Percentiles rank a stretch among this genome's conserved stretches.
phyloP scores from a whole-genome alignment of 306 rosid species.

The Rubus idaeus region DNA sequence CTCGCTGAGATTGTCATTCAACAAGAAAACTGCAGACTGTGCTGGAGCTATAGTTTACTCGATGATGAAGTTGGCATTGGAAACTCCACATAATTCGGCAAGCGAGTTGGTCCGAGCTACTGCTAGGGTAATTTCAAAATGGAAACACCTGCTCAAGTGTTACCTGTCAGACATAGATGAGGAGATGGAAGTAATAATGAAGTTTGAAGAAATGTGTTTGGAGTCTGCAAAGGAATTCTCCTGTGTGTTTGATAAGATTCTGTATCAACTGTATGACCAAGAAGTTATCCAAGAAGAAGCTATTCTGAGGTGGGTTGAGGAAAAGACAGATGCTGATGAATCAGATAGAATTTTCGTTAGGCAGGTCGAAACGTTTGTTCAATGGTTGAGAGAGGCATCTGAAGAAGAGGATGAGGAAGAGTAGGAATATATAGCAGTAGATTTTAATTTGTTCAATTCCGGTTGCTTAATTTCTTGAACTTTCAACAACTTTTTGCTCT shows the following conservation, averaged over 20 bases:
- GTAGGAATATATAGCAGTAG: constrained; percentile 20
- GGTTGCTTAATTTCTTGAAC: too few species aligned
- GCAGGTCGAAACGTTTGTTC: constrained; percentile 64
- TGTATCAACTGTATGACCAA: constrained; percentile 58
- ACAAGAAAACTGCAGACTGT: constrained; percentile 74
- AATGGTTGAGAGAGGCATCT: constrained; percentile 79
- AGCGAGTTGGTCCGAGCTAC: constrained; percentile 57
- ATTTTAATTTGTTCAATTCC: not conserved
- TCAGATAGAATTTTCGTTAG: constrained; percentile 66
- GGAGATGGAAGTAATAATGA: constrained; percentile 90
- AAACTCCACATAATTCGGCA: constrained; percentile 56
- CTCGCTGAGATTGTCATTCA: constrained; percentile 74
- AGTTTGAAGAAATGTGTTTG: constrained; percentile 85
- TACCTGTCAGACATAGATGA: constrained; percentile 77
- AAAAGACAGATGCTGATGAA: constrained; percentile 79
- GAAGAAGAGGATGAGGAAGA: constrained; percentile 79
- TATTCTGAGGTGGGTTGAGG: constrained; percentile 85
- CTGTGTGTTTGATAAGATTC: constrained; percentile 63
- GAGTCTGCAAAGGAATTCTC: constrained; percentile 82
- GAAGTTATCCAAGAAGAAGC: constrained; percentile 84
- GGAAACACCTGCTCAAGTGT: constrained; percentile 65
- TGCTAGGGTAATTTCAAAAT: constrained; percentile 45
- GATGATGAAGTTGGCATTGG: constrained; percentile 64
- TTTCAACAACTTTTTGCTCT: not conserved
- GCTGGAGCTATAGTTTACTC: constrained; percentile 90